Conservation (phyloP, 176 grass and related monocot species). For the Carex cristatella region DNA sequence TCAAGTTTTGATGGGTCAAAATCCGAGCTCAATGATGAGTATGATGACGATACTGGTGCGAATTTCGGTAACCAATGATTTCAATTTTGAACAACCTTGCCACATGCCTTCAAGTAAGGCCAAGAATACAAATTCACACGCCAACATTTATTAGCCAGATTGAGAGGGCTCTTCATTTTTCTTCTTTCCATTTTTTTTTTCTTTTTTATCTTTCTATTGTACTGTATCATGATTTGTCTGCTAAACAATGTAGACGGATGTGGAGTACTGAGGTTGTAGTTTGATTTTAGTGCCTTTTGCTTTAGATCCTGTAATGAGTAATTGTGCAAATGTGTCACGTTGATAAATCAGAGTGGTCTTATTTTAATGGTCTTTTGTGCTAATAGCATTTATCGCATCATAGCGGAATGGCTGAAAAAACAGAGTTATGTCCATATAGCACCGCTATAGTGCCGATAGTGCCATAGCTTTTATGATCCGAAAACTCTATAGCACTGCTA, state of each 20-base stretch:
- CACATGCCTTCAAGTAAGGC: slow-evolving; percentile 8
- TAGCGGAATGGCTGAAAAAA: no score
- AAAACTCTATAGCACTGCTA: no score
- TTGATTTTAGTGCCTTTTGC: background rate
- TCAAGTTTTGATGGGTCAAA: background rate
- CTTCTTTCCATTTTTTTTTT: background rate
- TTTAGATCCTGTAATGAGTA: background rate
- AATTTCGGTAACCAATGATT: slow-evolving; percentile 1
- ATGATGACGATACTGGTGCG: slow-evolving; percentile 27
- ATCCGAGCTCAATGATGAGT: slow-evolving; percentile 39
- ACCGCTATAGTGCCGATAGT: no score
- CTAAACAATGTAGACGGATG: background rate
- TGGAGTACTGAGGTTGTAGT: background rate
- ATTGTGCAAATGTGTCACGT: background rate
- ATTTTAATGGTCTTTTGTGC: background rate
- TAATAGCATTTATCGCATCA: no score
- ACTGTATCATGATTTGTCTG: background rate
- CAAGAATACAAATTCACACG: background rate
- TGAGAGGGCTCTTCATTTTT: background rate
- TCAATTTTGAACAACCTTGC: background rate
- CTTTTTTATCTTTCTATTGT: background rate
- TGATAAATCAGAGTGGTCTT: background rate
- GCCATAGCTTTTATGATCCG: no score
- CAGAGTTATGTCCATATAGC: no score
- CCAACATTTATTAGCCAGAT: background rate